Evolutionary conservation across 768 basidiomycete species (phyloP).

Genomic region (Pisolithus microcarpus): DNA sequence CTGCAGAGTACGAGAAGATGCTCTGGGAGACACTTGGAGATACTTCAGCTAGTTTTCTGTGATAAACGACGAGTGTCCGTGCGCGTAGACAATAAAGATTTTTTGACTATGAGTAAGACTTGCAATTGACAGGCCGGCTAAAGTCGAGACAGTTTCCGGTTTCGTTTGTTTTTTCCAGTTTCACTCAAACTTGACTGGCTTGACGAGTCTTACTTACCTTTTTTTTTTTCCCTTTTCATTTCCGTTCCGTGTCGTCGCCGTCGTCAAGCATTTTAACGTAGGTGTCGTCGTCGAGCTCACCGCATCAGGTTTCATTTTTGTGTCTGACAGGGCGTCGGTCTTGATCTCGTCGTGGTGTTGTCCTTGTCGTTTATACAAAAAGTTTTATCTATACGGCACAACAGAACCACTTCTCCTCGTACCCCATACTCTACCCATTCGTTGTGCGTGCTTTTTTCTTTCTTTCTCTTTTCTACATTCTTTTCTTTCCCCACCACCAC

Average conservation of each 20-base stretch:
- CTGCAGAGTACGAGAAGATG: constrained; percentile 30
- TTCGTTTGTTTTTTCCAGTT: constrained; percentile 14
- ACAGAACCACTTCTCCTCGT: constrained; percentile 25
- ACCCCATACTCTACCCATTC: constrained; percentile 22
- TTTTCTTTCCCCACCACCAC: constrained; percentile 12
- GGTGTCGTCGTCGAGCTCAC: constrained; percentile 6
- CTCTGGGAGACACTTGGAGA: constrained; percentile 37
- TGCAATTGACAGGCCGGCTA: constrained; percentile 3
- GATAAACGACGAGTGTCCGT: constrained; percentile 23
- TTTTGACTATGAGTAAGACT: no score
- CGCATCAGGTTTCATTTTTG: not conserved
- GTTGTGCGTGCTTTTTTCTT: constrained; percentile 35
- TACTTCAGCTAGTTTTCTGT: constrained; percentile 1
- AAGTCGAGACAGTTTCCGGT: constrained; percentile 8
- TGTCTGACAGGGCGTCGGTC: constrained; percentile 18
- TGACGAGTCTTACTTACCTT: constrained; percentile 13
- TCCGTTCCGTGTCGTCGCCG: constrained; percentile 1
- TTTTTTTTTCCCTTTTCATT: not conserved
- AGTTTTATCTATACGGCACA: constrained; percentile 34
- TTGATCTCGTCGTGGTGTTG: constrained; percentile 28
- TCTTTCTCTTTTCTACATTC: constrained; percentile 8
- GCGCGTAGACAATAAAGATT: constrained; percentile 7
- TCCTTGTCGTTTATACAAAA: constrained; percentile 26
- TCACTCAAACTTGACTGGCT: constrained; percentile 9
- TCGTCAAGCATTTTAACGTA: constrained; percentile 17